Conservation (phyloP, 2,329 filamentous ascomycete genomes). For the Zopfia rhizophila region DNA sequence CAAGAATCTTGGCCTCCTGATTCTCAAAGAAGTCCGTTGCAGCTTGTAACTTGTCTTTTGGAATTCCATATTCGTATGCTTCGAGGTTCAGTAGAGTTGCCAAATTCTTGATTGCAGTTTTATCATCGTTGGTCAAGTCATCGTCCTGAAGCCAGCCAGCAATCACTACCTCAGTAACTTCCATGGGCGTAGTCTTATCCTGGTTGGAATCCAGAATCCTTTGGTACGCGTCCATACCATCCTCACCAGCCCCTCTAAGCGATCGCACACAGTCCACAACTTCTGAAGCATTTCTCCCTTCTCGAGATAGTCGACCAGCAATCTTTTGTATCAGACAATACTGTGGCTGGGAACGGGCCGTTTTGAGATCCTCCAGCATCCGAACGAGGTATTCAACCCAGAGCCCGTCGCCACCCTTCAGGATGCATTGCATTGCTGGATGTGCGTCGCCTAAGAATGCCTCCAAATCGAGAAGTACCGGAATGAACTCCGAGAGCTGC, state of each 20-base stretch:
- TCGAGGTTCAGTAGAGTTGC: slow-evolving; percentile 32
- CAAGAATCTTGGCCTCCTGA: slow-evolving; percentile 31
- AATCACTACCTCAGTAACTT: slow-evolving; percentile 37
- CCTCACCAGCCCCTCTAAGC: slow-evolving; percentile 22
- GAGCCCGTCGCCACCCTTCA: slow-evolving; percentile 22
- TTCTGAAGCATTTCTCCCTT: slow-evolving; percentile 20
- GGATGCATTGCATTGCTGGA: slow-evolving; percentile 26
- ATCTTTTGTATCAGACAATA: slow-evolving; percentile 36
- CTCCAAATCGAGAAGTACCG: slow-evolving; percentile 35
- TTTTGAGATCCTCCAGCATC: slow-evolving; percentile 29
- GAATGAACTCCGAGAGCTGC: slow-evolving; percentile 16
- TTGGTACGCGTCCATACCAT: slow-evolving; percentile 31
- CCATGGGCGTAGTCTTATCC: slow-evolving; percentile 16
- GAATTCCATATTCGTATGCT: slow-evolving; percentile 16
- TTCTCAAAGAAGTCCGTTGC: slow-evolving; percentile 33
- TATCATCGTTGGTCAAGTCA: slow-evolving; percentile 19
- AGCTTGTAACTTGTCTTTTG: slow-evolving; percentile 24
- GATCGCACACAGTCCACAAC: slow-evolving; percentile 25
- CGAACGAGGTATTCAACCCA: slow-evolving; percentile 19
- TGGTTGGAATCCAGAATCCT: slow-evolving; percentile 33
- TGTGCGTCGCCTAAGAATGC: slow-evolving; percentile 9
- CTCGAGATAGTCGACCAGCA: slow-evolving; percentile 19
- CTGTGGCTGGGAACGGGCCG: slow-evolving; percentile 15
- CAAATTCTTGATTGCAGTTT: slow-evolving; percentile 29
- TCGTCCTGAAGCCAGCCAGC: slow-evolving; percentile 37